These are phyloP conservation scores for Sphaerulina vaccinii DNA, from an alignment of 2,329 filamentous ascomycete genomes.

Conservation along the genomic window DNA sequence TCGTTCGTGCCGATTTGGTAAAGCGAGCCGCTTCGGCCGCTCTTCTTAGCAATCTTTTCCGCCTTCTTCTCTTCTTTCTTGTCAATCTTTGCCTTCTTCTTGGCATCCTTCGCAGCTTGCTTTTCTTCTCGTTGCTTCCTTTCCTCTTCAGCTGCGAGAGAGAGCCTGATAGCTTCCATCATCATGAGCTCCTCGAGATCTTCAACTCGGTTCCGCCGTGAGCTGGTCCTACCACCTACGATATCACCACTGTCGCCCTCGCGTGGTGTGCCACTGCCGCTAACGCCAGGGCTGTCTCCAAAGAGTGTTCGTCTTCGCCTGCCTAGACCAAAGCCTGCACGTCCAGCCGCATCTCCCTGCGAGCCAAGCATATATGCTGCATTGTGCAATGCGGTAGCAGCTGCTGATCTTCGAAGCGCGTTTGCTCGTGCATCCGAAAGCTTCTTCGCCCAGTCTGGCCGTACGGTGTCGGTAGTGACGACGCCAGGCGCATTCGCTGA, in stretches of 20 bases:
- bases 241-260: conserved; percentile 38
- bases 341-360: conserved; percentile 32
- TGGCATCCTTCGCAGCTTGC: conserved; percentile 75
- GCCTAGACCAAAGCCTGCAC: conserved; percentile 46
- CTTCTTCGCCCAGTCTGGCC: conserved; percentile 93
- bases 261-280: conserved; percentile 47
- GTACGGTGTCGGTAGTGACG: conserved; percentile 86
- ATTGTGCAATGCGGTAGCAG: conserved; percentile 89
- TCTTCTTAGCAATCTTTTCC: conserved; percentile 66
- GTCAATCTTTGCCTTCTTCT: conserved; percentile 80
- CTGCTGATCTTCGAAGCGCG: conserved; percentile 80
- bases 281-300: conserved; percentile 47
- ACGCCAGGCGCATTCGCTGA: conserved; percentile 83
- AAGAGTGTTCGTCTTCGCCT: conserved; percentile 55
- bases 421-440: conserved; percentile 80
- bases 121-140: conserved; percentile 83
- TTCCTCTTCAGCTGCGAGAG: conserved; percentile 89
- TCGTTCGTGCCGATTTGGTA: conserved; percentile 37
- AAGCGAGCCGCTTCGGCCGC: conserved; percentile 56
- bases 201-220: conserved; percentile 66
- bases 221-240: conserved; percentile 47
- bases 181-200: conserved; percentile 98
- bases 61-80: conserved; percentile 63
- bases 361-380: conserved; percentile 84
- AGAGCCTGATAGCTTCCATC: conserved; percentile 89